phyloP scores from a whole-genome alignment of 805 yeast species.

The Candida caryicola region DNA sequence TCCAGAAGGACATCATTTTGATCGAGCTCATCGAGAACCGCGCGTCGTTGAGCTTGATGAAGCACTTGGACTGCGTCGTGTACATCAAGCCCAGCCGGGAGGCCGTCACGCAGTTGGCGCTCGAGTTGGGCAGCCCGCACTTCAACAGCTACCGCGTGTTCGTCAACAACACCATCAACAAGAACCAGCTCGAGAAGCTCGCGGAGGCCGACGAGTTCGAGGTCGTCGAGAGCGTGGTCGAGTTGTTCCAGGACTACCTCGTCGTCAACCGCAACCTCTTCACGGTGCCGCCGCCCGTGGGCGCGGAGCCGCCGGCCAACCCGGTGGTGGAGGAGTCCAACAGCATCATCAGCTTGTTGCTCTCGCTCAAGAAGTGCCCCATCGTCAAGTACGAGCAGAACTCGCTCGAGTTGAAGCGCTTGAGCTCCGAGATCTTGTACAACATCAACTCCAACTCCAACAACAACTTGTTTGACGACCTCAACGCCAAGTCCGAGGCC shows the following conservation, averaged over 20 bases:
- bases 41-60: constrained; percentile 59
- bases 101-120: constrained; percentile 55
- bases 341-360: constrained; percentile 51
- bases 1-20: constrained; percentile 80
- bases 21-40: constrained; percentile 59
- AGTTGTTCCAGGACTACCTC: constrained; percentile 79
- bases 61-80: constrained; percentile 74
- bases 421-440: constrained; percentile 65
- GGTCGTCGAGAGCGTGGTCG: constrained; percentile 70
- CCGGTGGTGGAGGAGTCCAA: constrained; percentile 34
- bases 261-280: constrained; percentile 71
- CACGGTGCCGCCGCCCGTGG: constrained; percentile 30
- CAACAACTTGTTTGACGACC: constrained; percentile 61
- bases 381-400: constrained; percentile 73
- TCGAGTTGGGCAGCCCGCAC: constrained; percentile 75
- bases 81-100: constrained; percentile 72
- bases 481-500: constrained; percentile 55
- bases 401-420: constrained; percentile 58
- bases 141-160: constrained; percentile 75
- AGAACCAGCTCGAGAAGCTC: constrained; percentile 75
- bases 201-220: constrained; percentile 92
- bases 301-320: constrained; percentile 23
- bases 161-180: constrained; percentile 73
- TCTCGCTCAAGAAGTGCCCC: constrained; percentile 77
- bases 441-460: constrained; percentile 54